These are phyloP conservation scores for Ascochyta rabiei DNA, from an alignment of 2,329 filamentous ascomycete genomes.

Conservation along the genomic window DNA sequence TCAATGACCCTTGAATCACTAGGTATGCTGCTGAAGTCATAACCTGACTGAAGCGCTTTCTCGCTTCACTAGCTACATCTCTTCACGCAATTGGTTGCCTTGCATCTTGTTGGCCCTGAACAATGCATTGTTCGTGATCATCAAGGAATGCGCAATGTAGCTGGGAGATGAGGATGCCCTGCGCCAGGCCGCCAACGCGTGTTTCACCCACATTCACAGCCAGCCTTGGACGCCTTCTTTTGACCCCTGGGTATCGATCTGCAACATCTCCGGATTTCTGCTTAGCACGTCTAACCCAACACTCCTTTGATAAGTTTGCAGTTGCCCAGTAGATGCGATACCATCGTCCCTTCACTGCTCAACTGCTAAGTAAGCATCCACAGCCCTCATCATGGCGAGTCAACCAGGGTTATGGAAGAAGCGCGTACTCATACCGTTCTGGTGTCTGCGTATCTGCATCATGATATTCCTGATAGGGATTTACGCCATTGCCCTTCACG, in stretches of 20 bases:
- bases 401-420: constrained; percentile 43
- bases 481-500: constrained; percentile 34
- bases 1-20: neutral
- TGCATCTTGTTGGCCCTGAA: neutral
- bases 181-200: constrained; percentile 20
- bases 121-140: neutral
- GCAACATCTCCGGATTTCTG: constrained; percentile 4
- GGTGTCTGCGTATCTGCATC: constrained; percentile 41
- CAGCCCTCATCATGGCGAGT: constrained; percentile 26
- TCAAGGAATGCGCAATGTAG: neutral
- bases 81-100: neutral
- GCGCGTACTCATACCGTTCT: constrained; percentile 47
- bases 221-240: constrained; percentile 23
- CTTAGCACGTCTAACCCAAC: constrained; percentile 9
- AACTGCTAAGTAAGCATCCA: neutral
- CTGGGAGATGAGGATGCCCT: constrained; percentile 18
- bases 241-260: constrained; percentile 24
- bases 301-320: neutral
- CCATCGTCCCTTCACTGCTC: neutral
- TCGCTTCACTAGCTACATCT: neutral
- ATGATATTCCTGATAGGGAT: constrained; percentile 42
- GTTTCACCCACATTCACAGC: constrained; percentile 29
- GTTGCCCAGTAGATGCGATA: neutral
- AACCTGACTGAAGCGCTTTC: neutral
- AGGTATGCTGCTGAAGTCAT: neutral